Evolutionary conservation across 306 rosid species (phyloP).

Genomic region (Cicer pinnatifidum): DNA sequence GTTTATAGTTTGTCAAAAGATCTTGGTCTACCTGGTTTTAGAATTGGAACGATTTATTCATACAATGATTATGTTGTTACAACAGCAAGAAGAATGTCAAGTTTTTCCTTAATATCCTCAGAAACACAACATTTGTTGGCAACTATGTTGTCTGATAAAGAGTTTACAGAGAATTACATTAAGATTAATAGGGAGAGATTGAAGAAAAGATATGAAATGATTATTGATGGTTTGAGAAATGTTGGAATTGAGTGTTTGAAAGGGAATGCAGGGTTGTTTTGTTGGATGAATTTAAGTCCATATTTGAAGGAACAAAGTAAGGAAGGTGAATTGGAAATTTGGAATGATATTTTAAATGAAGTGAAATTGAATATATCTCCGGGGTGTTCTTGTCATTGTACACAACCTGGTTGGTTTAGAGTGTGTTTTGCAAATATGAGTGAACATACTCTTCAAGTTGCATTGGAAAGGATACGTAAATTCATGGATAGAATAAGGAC

Average conservation of each 20-base stretch:
- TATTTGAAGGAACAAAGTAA: slow-evolving; percentile 55
- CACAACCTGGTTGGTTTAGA: slow-evolving; percentile 94
- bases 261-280: slow-evolving; percentile 90
- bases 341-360: slow-evolving; percentile 63
- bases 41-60: slow-evolving; percentile 84
- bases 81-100: slow-evolving; percentile 89
- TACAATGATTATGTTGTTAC: slow-evolving; percentile 87
- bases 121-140: slow-evolving; percentile 85
- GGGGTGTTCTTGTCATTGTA: slow-evolving; percentile 88
- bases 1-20: slow-evolving; percentile 94
- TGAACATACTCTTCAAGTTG: slow-evolving; percentile 66
- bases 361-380: slow-evolving; percentile 86
- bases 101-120: slow-evolving; percentile 85
- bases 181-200: slow-evolving; percentile 68
- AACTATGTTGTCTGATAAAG: slow-evolving; percentile 64
- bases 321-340: slow-evolving; percentile 70
- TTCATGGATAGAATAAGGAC: slow-evolving; percentile 56
- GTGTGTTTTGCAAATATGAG: slow-evolving; percentile 94
- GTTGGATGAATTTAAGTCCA: slow-evolving; percentile 87
- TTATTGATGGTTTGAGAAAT: slow-evolving; percentile 62
- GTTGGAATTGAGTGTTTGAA: slow-evolving; percentile 79
- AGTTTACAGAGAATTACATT: slow-evolving; percentile 64
- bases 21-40: slow-evolving; percentile 89
- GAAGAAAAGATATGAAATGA: slow-evolving; percentile 71
- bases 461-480: slow-evolving; percentile 64